Evolutionary conservation across 768 basidiomycete genomes (phyloP).

Genomic region (Chlorophyllum brunneum): DNA sequence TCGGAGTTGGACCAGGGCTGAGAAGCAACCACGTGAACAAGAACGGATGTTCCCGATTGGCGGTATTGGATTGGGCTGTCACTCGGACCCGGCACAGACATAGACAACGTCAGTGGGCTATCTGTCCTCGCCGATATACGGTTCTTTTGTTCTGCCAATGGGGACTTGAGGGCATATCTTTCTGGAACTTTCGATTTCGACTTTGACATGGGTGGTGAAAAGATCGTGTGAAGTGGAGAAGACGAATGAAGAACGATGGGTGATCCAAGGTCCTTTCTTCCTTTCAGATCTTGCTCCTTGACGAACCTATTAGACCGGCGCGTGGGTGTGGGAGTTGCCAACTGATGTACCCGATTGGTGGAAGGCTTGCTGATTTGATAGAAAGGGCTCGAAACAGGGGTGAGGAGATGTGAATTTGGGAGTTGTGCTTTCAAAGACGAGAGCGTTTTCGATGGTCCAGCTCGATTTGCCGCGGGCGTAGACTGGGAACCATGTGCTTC

Average conservation of each 20-base stretch:
- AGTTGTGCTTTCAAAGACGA: not conserved
- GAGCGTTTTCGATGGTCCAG: not conserved
- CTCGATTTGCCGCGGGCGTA: not conserved
- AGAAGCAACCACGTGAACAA: not conserved
- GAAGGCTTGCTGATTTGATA: not conserved
- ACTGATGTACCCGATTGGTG: not conserved
- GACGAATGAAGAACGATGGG: constrained; percentile 19
- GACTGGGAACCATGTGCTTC: constrained; percentile 8
- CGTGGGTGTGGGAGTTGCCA: not conserved
- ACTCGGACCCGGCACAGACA: constrained; percentile 17
- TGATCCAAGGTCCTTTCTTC: constrained; percentile 19
- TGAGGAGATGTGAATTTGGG: not conserved
- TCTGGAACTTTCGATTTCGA: not conserved
- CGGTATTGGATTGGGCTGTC: not conserved
- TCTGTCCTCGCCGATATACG: not conserved
- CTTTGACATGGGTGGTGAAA: not conserved
- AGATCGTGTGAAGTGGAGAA: not conserved
- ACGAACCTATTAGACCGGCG: not conserved
- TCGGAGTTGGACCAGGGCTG: not conserved
- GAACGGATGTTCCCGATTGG: not conserved
- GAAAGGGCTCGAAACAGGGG: not conserved
- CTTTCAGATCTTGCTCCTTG: not conserved
- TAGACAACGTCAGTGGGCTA: not conserved
- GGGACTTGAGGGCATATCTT: constrained; percentile 1
- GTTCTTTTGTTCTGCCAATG: constrained; percentile 2